These are phyloP conservation scores for Chlamydomonas reinhardtii DNA, from an alignment of 163 green algal species.

Conservation along the genomic window DNA sequence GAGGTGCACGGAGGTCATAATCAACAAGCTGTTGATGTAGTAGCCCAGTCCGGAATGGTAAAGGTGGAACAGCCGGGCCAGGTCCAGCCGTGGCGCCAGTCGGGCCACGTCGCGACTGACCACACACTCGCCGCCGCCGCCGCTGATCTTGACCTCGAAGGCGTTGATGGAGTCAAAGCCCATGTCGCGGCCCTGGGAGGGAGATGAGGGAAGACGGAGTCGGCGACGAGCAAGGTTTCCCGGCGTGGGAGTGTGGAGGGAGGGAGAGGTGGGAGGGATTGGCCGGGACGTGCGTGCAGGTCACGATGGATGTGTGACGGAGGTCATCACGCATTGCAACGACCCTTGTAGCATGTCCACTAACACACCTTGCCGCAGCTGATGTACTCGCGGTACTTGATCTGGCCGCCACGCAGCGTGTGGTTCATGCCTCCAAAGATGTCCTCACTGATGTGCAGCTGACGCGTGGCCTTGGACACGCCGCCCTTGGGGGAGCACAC, in stretches of 20 bases:
- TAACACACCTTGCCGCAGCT: slow-evolving; percentile 81
- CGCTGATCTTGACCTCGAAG: slow-evolving; percentile 88
- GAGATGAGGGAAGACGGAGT: background rate
- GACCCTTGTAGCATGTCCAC: too few relatives aligned
- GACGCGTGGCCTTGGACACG: slow-evolving; percentile 51
- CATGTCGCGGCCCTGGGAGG: slow-evolving; percentile 80
- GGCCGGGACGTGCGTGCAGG: too few relatives aligned
- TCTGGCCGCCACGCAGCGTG: slow-evolving; percentile 74
- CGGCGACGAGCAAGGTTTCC: too few relatives aligned
- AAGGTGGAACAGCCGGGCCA: slow-evolving; percentile 82
- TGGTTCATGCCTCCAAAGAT: slow-evolving; percentile 88
- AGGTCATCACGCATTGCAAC: too few relatives aligned
- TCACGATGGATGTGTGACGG: too few relatives aligned
- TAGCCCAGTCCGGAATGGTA: slow-evolving; percentile 86
- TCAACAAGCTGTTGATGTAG: slow-evolving; percentile 82
- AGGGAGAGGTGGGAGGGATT: background rate
- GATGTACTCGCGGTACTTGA: slow-evolving; percentile 90
- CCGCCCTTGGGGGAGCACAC: slow-evolving; percentile 18
- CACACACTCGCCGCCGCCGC: slow-evolving; percentile 85
- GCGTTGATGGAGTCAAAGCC: slow-evolving; percentile 89
- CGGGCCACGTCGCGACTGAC: slow-evolving; percentile 83
- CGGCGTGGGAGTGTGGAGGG: background rate
- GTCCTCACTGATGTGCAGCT: slow-evolving; percentile 84
- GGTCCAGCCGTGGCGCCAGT: slow-evolving; percentile 80
- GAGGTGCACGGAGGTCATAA: slow-evolving; percentile 71